Base-by-base conservation (phyloP, 2,329 filamentous ascomycete species). In the Sclerotiophoma versabilis region DNA sequence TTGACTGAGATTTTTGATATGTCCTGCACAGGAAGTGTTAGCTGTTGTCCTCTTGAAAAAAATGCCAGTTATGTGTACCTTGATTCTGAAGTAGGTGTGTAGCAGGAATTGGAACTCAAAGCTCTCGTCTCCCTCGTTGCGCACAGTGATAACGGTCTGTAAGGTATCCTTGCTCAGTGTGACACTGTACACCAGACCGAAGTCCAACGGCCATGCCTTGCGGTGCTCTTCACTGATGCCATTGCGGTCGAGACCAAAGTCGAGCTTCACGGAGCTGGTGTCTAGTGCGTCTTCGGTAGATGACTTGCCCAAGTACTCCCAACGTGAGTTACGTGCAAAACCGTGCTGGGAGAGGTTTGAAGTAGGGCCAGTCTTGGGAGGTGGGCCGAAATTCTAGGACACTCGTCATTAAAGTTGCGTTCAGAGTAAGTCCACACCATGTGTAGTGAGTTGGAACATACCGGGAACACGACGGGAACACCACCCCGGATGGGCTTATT, bases 281-380 rank as follows among this genome's bases (percentile, higher is more conserved):
- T 75, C 75, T 33, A 69, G 62, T 8, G 80, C 83, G 42, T 72
- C 72, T 74, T 92, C 88, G 5, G 84, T 85, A n/a, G 84, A 87
- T 6, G 88, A 91, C 78, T 93, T 96, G 71, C 93, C 93, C 45
- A 99, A 83, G 74, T 95, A 96, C 76, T 98, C 93, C 95, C 95
- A 99, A 59, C 85, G 85, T 38, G 88, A 90, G 70, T 85, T 93
- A 66, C 95, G 91, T 32, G 93, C 95, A 77, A 99, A 96, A 64
- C 95, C 95, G 79, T 98, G 95, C 78, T 97, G 93, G 3, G 93
- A 88, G 22, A 99, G 88, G 62, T 85, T 80, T 45, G 86, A 85
- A 23, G 92, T 95, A n/a, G 89, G 83, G 75, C 93, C 87, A 63
- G 87, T 82, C 46, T 90, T 87, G 11, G 89, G 86, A 33, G 89